Base-by-base conservation (phyloP, 140 eudicot species). In the Erigeron philadelphicus region DNA sequence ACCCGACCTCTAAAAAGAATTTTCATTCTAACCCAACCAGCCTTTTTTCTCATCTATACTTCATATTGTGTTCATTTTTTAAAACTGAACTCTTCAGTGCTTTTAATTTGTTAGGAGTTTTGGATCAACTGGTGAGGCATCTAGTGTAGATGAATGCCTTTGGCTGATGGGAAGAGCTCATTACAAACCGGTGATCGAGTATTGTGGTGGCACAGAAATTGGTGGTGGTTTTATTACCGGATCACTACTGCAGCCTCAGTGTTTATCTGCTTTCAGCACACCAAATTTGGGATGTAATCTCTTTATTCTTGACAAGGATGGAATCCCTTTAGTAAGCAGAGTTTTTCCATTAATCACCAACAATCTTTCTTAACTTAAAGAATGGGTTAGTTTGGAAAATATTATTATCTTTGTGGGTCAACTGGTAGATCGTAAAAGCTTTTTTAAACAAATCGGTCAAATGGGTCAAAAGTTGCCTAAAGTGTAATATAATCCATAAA, bases 71-170 rank as follows among this genome's bases (percentile, higher is more conserved):
- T 48, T 56, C 15, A 35, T 57, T 13, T 35, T 40, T n/a, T 68
- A 42, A 42, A 46, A 8, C 38, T 50, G 49, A 68, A 42, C 11
- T 61, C 2, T 8, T 48, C 9, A 0, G 43, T 57, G 13, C n/a
- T 43, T 58, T 70, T 62, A 47, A 38, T 17, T 19, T 57, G 66
- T 65, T 53, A 93, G 98, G 77, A 83, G 96, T 80, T 92, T 88
- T 84, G 96, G 85, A 17, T 92, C 98, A 52, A 92, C 96, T 11
- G 98, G 98, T 12, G 98, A 93, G 81, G 98, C 98, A 42, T 93
- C 98, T 55, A 89, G 45, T 71, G 95, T 76, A 58, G 98, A 89
- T 83, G 98, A 93, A 83, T 83, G 80, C 71, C 94, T 93, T 6
- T 93, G 98, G 98, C 76, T 93, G 31, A 89, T 89, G 96, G 95